phyloP scores from a whole-genome alignment of 2,329 filamentous ascomycete species.

The Sarocladium brachiariae region DNA sequence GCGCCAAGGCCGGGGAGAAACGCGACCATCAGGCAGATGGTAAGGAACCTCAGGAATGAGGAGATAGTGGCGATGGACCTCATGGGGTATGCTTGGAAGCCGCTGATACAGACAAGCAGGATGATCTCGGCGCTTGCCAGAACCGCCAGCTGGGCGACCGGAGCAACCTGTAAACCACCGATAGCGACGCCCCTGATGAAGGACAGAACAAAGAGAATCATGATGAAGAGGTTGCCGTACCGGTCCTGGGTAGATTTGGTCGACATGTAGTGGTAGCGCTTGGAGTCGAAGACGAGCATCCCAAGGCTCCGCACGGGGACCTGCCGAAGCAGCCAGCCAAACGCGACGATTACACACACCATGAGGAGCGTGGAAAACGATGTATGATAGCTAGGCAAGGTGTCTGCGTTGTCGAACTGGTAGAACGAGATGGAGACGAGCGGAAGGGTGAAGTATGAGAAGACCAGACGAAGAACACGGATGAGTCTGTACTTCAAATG shows the following conservation, averaged over 20 bases:
- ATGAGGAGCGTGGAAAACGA: conserved; percentile 26
- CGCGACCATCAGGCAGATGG: conserved; percentile 31
- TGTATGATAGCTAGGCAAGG: conserved; percentile 19
- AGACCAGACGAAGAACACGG: background rate
- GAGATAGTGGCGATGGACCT: conserved; percentile 61
- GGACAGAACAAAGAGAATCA: conserved; percentile 56
- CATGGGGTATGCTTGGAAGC: conserved; percentile 49
- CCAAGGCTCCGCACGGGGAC: conserved; percentile 21
- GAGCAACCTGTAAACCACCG: conserved; percentile 51
- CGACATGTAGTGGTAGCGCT: conserved; percentile 54
- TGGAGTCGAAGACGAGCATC: conserved; percentile 43
- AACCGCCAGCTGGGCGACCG: conserved; percentile 59
- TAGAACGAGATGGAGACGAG: conserved; percentile 48
- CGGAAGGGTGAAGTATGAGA: conserved; percentile 60
- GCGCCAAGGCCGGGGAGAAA: conserved; percentile 53
- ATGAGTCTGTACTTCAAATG: background rate
- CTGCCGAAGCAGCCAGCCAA: conserved; percentile 23
- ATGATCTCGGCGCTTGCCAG: conserved; percentile 65
- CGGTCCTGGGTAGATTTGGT: conserved; percentile 32
- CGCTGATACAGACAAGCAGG: conserved; percentile 32
- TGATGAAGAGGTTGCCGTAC: conserved; percentile 49
- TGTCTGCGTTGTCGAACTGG: conserved; percentile 7
- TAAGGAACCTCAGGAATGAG: conserved; percentile 38
- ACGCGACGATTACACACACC: conserved; percentile 16
- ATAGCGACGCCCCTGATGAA: conserved; percentile 60